Base-by-base conservation (phyloP, 1,284 basidiomycete genomes). In the Puccinia novopanici region DNA sequence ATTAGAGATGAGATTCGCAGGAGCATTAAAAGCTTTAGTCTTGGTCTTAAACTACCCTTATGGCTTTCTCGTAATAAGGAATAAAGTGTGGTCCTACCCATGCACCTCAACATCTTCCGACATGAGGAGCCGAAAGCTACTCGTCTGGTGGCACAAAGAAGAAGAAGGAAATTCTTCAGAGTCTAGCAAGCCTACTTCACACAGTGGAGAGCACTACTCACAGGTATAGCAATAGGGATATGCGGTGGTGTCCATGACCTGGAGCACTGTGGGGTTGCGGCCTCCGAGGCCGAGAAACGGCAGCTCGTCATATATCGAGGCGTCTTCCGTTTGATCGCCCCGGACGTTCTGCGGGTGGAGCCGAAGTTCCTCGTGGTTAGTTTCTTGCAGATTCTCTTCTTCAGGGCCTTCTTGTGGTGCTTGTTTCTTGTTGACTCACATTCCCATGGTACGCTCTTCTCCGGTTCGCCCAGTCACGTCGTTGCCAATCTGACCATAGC, bases 401-500 rank as follows among this genome's bases (percentile, higher is more conserved):
- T 34, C 34, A 34, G 4, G 4, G 34, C 34, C 34, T 34, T 34
- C 34, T 4, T 1, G 34, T 34, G 34, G 34, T n/a, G n/a, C n/a
- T n/a, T n/a, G 34, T 34, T 34, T 4, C 34, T 34, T 4, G 34
- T 34, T 34, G 34, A 67, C 81, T 63, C 2, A 80, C 77, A 40
- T 74, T 70, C 37, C 80, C 70, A 68, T 50, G 37, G 50, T 78
- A 74, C 22, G 42, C 70, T 27, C 24, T 63, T 72, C 34, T 37
- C 13, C 75, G 61, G 42, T 52, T 75, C 1, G 30, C 54, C 52
- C 45, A 50, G 65, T 81, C 81, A 13, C 30, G 55, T 15, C 50
- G 59, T 76, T 82, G 81, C 81, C 81, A 82, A 37, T 68, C 67
- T 42, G 13, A 24, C 81, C 81, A 82, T n/a, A 82, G 57, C 67